phyloP scores from a whole-genome alignment of 1,139 yeast species.

The Pichia kudriavzevii region DNA sequence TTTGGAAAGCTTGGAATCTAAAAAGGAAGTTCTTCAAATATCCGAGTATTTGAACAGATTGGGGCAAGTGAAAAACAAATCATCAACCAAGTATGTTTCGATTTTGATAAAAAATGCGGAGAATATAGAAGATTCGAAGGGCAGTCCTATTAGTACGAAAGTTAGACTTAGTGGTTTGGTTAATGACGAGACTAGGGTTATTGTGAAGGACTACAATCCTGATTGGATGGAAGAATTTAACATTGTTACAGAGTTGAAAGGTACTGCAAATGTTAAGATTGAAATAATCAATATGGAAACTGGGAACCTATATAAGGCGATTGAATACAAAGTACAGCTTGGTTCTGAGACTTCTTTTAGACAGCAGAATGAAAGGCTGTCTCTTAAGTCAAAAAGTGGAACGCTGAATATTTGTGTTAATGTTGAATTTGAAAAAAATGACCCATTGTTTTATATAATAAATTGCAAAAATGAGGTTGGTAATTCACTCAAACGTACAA shows the following conservation, averaged over 20 bases:
- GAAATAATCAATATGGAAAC: conserved; percentile 18
- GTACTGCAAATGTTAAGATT: conserved; percentile 9
- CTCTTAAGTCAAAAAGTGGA: conserved; percentile 25
- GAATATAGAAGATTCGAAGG: conserved; percentile 47
- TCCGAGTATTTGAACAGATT: conserved; percentile 26
- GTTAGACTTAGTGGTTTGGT: conserved; percentile 62
- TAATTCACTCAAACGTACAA: conserved; percentile 22
- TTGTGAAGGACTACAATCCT: conserved; percentile 59
- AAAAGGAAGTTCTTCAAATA: conserved; percentile 13
- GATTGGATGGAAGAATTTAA: conserved; percentile 81
- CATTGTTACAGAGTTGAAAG: neutral
- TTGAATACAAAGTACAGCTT: conserved; percentile 19
- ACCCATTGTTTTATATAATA: conserved; percentile 24
- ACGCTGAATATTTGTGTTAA: conserved; percentile 20
- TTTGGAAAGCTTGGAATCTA: conserved; percentile 9
- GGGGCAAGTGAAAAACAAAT: conserved; percentile 8
- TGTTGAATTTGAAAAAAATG: conserved; percentile 21
- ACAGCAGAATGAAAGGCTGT: conserved; percentile 18
- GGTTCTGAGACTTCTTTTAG: conserved; percentile 23
- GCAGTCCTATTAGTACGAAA: conserved; percentile 56
- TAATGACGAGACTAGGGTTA: conserved; percentile 65
- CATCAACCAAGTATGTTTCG: conserved; percentile 19
- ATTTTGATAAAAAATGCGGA: conserved; percentile 59
- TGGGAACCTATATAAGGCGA: conserved; percentile 17
- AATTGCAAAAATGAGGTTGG: conserved; percentile 19